Conservation (phyloP, 164 flowering plant genomes). For the Amborella trichopoda region DNA sequence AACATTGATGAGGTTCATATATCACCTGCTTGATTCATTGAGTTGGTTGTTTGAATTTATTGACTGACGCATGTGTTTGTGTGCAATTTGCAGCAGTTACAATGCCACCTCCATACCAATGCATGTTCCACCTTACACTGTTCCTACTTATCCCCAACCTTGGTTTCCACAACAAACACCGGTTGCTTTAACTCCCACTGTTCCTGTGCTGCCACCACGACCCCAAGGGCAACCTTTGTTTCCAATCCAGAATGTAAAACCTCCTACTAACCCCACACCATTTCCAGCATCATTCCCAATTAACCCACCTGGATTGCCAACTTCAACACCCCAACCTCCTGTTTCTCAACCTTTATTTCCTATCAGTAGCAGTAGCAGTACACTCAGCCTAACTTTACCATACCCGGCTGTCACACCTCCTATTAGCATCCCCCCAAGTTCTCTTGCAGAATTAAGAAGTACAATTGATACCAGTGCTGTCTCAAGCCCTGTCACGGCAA, state of each 20-base stretch:
- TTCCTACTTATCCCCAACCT: conserved; percentile 79
- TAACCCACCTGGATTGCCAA: conserved; percentile 59
- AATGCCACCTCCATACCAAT: conserved; percentile 38
- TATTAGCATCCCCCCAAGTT: conserved; percentile 23
- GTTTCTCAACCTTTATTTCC: conserved; percentile 89
- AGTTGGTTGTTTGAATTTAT: too few species aligned
- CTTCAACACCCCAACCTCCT: conserved; percentile 28
- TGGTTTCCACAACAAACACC: conserved; percentile 60
- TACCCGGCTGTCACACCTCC: conserved; percentile 33
- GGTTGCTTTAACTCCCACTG: conserved; percentile 35
- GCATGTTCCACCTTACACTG: conserved; percentile 63
- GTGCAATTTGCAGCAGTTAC: conserved; percentile 54
- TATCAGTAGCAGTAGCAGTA: conserved; percentile 30
- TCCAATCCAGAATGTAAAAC: conserved; percentile 62
- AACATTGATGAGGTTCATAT: too few species aligned
- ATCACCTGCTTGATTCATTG: too few species aligned
- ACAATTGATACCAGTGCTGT: conserved; percentile 18
- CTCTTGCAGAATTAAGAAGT: conserved; percentile 34
- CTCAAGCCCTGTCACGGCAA: conserved; percentile 12
- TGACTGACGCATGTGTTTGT: conserved; percentile 5
- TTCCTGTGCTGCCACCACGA: conserved; percentile 26
- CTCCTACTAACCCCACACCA: conserved; percentile 29
- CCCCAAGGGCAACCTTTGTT: conserved; percentile 69
- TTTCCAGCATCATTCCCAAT: conserved; percentile 34
- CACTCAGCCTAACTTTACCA: conserved; percentile 39